Base-by-base conservation (phyloP, 768 basidiomycete species). In the Leccinum sublutescens region DNA sequence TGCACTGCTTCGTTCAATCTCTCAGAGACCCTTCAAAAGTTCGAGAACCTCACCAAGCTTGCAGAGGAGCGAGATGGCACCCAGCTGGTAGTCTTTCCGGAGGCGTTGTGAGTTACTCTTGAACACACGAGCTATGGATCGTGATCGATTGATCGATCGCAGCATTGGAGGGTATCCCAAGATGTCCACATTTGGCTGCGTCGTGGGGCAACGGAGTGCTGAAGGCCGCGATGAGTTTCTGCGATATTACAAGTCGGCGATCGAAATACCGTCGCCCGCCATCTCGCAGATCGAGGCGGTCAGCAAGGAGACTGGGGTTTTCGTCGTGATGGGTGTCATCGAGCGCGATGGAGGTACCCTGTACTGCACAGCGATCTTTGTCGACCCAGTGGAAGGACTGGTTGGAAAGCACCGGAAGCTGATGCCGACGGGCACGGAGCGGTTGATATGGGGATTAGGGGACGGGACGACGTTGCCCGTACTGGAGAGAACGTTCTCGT, bases 351-450 rank as follows among this genome's bases (percentile, higher is more conserved):
- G 43, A 21, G 43, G 43, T 45, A 45, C 43, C 11, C 43, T 52
- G 17, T 87, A 85, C 62, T 88, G 86, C 68, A 82, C 84, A 0
- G 81, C 70, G 9, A 74, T 45, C 85, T 86, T 85, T 67, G 77
- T 86, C 23, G 79, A 82, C 63, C 83, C 85, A 0, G 59, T 62
- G 17, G 63, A 77, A 47, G 85, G 85, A 45, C 75, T 79, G 27
- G 67, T 86, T n/a, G 84, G 76, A 38, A 86, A 86, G 66, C 84
- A 87, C 66, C 78, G 87, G 15, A 88, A 88, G 73, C 65, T 88
- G 23, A 74, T 85, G 64, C 87, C 87, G 2, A 88, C 87, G 8
- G 86, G 76, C 0, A 62, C 74, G 53, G 87, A 88, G 65, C 74
- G 85, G 25, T 66, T 85, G 14, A 78, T 88, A 34, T 88, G 86